Evolutionary conservation across 768 basidiomycete genomes (phyloP), one percentile per base, ranked within the genome.

Genomic region (Clathrus columnatus): DNA sequence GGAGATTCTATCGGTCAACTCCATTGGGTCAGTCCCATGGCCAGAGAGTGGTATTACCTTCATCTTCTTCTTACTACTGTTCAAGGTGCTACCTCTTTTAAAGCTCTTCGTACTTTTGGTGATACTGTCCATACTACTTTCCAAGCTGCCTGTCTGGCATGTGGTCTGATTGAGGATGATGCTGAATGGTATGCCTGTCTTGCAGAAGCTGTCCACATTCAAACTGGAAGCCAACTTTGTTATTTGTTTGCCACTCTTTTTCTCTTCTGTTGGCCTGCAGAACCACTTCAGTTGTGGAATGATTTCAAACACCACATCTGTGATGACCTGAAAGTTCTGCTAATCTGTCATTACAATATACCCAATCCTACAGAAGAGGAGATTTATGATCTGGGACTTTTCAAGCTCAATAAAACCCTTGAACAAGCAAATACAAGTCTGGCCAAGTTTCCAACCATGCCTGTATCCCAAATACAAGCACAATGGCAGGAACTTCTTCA

Each of bases 101-200:
- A 57, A 23, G 56, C 62, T 32, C 49, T 63, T 17, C 41, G 54
- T 4, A 60, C 63, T 30, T 44, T 64, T n/a, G 47, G 57, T 46
- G 63, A 46, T 16, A 21, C 49, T 10, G 0, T 42, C 14, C 43
- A 61, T 64, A 50, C 58, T 0, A 70, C 70, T 1, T 79, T 72
- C 48, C 61, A 66, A 28, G 70, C 68, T 0, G 75, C 76, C n/a
- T 80, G 77, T 52, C n/a, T 65, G 16, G 68, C 68, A 20, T 47
- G 51, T 5, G 76, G 74, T 1, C 68, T 80, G 0, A 63, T 80
- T 4, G 68, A 67, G 32, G 71, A 77, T 69, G 65, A 73, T 44
- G 63, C 69, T 36, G 78, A 79, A 57, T 67, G 75, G 61, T 61
- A 66, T 17, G 54, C 49, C n/a, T 75, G 76, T 60, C 56, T 81